Evolutionary conservation across 2,329 filamentous ascomycete species (phyloP), one percentile per base, ranked within the genome.

Genomic region (Alternaria brassicicola): DNA sequence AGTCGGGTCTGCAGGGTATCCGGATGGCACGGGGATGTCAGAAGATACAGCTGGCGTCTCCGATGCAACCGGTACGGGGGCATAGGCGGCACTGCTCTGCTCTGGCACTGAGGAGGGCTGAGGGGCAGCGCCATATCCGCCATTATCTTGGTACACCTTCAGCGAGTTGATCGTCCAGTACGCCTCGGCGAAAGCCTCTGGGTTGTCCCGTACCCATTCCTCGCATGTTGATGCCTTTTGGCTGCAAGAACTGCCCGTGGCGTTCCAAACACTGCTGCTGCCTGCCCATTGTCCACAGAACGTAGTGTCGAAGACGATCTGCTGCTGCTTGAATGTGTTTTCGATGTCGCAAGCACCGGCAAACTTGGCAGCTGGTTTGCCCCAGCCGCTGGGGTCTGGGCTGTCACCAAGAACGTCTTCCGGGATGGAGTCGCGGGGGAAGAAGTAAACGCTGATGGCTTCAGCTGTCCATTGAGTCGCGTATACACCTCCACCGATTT

Each of bases 201-300:
- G 90, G 76, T 93, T 90, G 66, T 84, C 80, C 53, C 82, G 82
- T 21, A 96, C 93, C 74, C 87, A 96, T 23, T 86, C 85, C 26
- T 88, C 73, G 80, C 93, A 97, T 1, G 87, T 88, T 36, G 78
- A 61, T 0, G 86, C 90, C 64, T 86, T 81, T 38, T 83, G 78
- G 1, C 83, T 78, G 76, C 90, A 93, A 41, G 84, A 82, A 59
- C 88, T 83, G 35, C 9, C 10, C 17, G 1, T 38, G 30, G 75
- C 70, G 47, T 71, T 69, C 89, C 90, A 96, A 31, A 88, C 86
- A 39, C 80, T 74, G 23, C 91, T 91, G 2, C 38, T 56, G n/a
- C 67, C 67, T 7, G 93, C 93, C 93, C 93, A 97, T 71, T 89
- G 86, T 19, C 93, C 93, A 77, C 93, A 97, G 76, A 96, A 92